A percentile compares a stretch with the other conserved stretches of the same genome.
These are phyloP conservation scores for Candida wancherniae DNA, from an alignment of 805 yeast species.

Conservation along the genomic window DNA sequence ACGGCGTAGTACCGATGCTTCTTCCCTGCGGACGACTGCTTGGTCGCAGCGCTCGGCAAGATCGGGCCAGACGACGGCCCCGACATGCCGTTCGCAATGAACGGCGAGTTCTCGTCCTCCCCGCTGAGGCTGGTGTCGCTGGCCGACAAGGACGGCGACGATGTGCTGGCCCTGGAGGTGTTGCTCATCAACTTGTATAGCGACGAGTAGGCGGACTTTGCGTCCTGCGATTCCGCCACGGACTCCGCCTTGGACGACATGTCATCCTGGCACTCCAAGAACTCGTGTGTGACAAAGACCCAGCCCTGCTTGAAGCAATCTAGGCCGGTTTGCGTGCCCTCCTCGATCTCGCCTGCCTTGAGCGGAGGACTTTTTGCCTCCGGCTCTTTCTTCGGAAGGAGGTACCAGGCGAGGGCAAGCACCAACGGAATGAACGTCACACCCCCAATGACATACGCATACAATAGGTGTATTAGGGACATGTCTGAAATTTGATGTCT, in stretches of 20 bases:
- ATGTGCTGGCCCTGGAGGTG: conserved; percentile 2
- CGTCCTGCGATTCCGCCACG: conserved; percentile 37
- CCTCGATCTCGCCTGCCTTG: conserved; percentile 64
- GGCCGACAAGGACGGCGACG: too few relatives aligned
- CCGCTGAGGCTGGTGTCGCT: neutral
- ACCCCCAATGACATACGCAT: conserved; percentile 71
- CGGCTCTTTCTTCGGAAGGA: conserved; percentile 32
- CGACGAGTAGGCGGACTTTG: conserved; percentile 56
- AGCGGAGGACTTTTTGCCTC: conserved; percentile 23
- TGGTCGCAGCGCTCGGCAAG: conserved; percentile 19
- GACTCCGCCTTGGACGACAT: conserved; percentile 44
- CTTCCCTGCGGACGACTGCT: too few relatives aligned
- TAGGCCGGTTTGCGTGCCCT: conserved; percentile 54
- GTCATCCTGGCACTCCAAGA: conserved; percentile 41
- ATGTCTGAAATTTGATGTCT: too few relatives aligned
- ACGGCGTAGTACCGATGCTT: conserved; percentile 66
- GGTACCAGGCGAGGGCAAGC: conserved; percentile 33
- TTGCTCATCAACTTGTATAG: conserved; percentile 53
- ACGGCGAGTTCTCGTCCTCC: neutral
- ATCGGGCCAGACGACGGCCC: conserved; percentile 4
- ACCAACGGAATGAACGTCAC: conserved; percentile 69
- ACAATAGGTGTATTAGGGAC: conserved; percentile 23
- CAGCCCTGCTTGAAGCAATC: conserved; percentile 67
- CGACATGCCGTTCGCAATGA: neutral
- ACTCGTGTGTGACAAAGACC: conserved; percentile 80